Base-by-base conservation (phyloP, 75 land plant genomes). In the Sequoia sempervirens region DNA sequence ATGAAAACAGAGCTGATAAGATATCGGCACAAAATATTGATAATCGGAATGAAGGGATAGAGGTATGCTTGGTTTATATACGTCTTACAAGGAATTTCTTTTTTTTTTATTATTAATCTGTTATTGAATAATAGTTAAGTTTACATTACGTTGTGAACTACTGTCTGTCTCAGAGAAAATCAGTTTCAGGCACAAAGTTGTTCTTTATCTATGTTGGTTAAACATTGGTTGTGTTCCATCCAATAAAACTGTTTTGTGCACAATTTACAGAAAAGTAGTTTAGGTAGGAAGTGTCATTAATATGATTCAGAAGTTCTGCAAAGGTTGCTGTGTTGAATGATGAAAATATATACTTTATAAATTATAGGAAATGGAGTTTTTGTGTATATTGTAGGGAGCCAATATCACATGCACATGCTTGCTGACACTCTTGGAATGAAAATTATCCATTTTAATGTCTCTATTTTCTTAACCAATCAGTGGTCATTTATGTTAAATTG, bases 1-100 rank as follows among this genome's bases (percentile, higher is more conserved):
- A 93, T 86, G 93, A 92, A 83, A 85, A 85, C 41, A 84, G 85
- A 37, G 46, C 2, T 82, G 86, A 84, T 66, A 70, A 83, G 40
- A 83, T 66, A 30, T 37, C 68, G 47, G 56, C 5, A 64, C 17
- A 12, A 70, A 32, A 40, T 45, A 15, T 23, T 86, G 84, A 61
- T 61, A 14, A n/a, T 47, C 20, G 75, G 82, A 34, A 64, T 4
- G 73, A 56, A 82, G 88, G 93, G 66, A 80, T 95, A 81, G 91
- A 96, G 92, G 95, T 94, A 84, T 80, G 41, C 28, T 9, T 45
- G 46, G 79, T 76, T 43, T 76, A 76, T 36, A 74, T 36, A 32
- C 23, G 37, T 74, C 2, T 76, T 43, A 8, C 20, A 43, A 26
- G 43, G 46, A 40, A 38, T 41, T 9, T 20, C 7, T 1, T 76